Conservation (phyloP, 176 grass and related monocot species). For the Secale cereale region DNA sequence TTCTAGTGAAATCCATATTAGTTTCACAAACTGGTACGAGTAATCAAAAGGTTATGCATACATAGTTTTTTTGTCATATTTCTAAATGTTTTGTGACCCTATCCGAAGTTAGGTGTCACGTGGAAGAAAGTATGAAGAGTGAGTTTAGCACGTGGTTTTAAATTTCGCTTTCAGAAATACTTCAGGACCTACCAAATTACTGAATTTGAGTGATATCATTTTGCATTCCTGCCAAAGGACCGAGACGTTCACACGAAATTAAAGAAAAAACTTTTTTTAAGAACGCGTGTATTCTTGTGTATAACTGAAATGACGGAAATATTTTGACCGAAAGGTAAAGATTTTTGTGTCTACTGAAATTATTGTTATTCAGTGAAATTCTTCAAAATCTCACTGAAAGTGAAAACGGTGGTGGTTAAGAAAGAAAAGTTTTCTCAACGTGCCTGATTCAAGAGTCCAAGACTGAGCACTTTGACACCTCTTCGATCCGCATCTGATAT, state of each 20-base stretch:
- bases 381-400: too few species aligned
- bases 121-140: background rate
- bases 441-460: conserved; percentile 87
- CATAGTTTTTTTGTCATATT: background rate
- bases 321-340: too few species aligned
- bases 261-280: too few species aligned
- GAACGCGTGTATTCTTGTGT: too few species aligned
- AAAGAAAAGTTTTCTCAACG: background rate
- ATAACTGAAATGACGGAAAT: too few species aligned
- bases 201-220: too few species aligned
- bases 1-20: conserved; percentile 5
- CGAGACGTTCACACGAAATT: too few species aligned
- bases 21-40: background rate
- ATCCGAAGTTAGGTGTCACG: background rate
- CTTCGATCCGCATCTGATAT: conserved; percentile 75
- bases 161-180: too few species aligned
- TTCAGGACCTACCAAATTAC: too few species aligned
- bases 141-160: background rate
- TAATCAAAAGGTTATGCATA: background rate
- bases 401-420: background rate
- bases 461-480: conserved; percentile 71
- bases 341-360: too few species aligned
- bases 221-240: too few species aligned
- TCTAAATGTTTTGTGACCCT: background rate
- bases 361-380: too few species aligned